Percentiles rank a stretch among this genome's conserved stretches.
Evolutionary conservation across 345 rosid species (phyloP).

Genomic region (Clarkia xantiana): DNA sequence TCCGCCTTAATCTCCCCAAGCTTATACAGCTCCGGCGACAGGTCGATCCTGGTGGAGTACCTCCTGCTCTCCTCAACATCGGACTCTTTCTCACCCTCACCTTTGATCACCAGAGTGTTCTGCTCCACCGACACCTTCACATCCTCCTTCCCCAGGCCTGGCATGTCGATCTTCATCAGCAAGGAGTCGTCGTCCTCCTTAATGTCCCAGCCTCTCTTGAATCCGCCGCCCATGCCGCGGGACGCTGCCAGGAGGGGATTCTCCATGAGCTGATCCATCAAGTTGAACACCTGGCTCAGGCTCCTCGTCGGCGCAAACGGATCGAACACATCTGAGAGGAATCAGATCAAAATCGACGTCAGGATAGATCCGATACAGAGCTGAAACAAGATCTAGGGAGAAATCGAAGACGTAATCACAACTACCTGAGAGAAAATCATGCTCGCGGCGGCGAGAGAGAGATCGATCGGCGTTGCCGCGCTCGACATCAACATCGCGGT

Average conservation of each 20-base stretch:
- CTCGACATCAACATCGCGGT: constrained; percentile 10
- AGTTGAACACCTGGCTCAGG: constrained; percentile 47
- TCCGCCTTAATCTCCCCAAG: constrained; percentile 56
- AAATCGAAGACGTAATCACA: not conserved
- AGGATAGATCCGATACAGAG: not conserved
- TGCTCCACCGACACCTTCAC: constrained; percentile 35
- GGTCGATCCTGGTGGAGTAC: constrained; percentile 33
- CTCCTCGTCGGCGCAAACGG: constrained; percentile 57
- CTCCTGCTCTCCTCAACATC: constrained; percentile 23
- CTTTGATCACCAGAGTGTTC: constrained; percentile 41
- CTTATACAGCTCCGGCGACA: constrained; percentile 26
- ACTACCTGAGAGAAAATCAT: constrained; percentile 18
- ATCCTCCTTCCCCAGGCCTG: constrained; percentile 27
- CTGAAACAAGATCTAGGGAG: too few species aligned
- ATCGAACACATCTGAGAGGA: constrained; percentile 26
- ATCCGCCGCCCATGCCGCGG: constrained; percentile 23
- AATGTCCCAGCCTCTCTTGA: constrained; percentile 31
- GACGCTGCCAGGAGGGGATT: constrained; percentile 21
- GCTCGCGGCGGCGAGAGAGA: constrained; percentile 8
- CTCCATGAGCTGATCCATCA: constrained; percentile 46
- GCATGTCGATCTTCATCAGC: constrained; percentile 27
- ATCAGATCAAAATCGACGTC: not conserved
- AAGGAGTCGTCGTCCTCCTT: constrained; percentile 28
- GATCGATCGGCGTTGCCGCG: constrained; percentile 9
- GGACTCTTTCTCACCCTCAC: constrained; percentile 34